Conservation (phyloP, 768 basidiomycete species). For the Phylloporus arenicola region DNA sequence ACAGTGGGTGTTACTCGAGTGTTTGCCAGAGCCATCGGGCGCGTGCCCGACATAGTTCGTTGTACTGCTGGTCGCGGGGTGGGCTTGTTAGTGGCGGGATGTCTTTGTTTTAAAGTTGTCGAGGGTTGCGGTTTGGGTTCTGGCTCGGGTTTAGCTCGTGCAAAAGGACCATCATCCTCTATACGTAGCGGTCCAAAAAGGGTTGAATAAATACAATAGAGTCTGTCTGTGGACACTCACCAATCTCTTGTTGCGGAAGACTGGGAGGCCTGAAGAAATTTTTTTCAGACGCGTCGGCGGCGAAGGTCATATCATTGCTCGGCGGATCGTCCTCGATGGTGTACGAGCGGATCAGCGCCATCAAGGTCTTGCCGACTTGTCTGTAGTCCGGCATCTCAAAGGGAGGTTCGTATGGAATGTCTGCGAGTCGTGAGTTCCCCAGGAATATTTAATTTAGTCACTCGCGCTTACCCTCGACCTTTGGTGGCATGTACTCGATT, state of each 20-base stretch:
- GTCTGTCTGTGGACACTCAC: constrained; percentile 10
- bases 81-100: background rate
- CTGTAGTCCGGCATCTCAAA: constrained; percentile 50
- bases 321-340: constrained; percentile 30
- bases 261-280: constrained; percentile 17
- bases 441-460: background rate
- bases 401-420: constrained; percentile 38
- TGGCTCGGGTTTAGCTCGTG: constrained; percentile 6
- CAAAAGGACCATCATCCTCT: constrained; percentile 30
- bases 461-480: constrained; percentile 39
- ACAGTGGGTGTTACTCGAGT: constrained; percentile 9
- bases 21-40: background rate
- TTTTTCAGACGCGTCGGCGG: constrained; percentile 12
- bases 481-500: constrained; percentile 54
- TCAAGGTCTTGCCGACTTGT: constrained; percentile 34
- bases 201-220: background rate
- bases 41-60: constrained; percentile 1
- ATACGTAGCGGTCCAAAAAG: background rate
- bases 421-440: constrained; percentile 22
- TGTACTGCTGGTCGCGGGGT: constrained; percentile 7
- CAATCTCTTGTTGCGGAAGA: constrained; percentile 20
- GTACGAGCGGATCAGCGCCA: constrained; percentile 33
- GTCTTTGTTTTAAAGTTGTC: background rate
- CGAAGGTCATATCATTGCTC: constrained; percentile 17
- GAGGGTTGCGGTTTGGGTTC: constrained; percentile 8